A percentile compares a stretch with the other conserved stretches of the same genome.
Conservation (phyloP, 331 rosid species). For the Acacia concinna region DNA sequence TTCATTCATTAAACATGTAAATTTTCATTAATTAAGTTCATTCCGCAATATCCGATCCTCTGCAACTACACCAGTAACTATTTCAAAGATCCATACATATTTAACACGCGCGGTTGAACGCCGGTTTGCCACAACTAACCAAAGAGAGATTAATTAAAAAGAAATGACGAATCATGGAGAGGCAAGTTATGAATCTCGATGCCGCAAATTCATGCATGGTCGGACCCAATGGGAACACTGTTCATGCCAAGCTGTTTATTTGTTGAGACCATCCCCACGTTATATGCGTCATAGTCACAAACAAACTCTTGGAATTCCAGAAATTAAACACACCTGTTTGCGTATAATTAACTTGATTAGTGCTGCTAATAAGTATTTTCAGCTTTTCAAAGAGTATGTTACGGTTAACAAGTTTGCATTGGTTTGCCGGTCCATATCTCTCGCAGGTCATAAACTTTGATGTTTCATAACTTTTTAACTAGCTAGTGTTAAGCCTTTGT, state of each 20-base stretch:
- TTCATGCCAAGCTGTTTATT: slow-evolving; percentile 23
- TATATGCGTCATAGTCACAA: slow-evolving; percentile 6
- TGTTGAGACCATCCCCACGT: slow-evolving; percentile 15
- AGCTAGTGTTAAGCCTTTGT: not conserved
- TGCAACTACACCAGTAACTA: not conserved
- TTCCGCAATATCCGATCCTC: not conserved
- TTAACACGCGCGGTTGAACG: slow-evolving; percentile 24
- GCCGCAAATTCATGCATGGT: slow-evolving; percentile 49
- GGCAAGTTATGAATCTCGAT: slow-evolving; percentile 51
- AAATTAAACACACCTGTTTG: not conserved
- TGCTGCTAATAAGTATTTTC: slow-evolving; percentile 6
- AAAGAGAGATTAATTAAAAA: slow-evolving; percentile 31
- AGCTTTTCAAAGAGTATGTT: slow-evolving; percentile 21
- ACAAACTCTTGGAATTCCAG: slow-evolving; percentile 12
- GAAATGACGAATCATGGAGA: slow-evolving; percentile 18
- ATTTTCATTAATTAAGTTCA: too few relatives aligned
- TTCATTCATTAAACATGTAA: too few relatives aligned
- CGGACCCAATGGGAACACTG: slow-evolving; percentile 50
- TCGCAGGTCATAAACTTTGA: slow-evolving; percentile 23
- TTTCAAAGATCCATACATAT: not conserved
- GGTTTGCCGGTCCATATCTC: not conserved
- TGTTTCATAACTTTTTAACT: not conserved
- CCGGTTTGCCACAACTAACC: slow-evolving; percentile 29
- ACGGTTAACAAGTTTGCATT: slow-evolving; percentile 24
- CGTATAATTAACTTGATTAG: not conserved